Percentiles rank a stretch among this genome's conserved stretches.
Evolutionary conservation across 2,329 filamentous ascomycete genomes (phyloP).

Genomic region (Beauveria scarabaeidicola): DNA sequence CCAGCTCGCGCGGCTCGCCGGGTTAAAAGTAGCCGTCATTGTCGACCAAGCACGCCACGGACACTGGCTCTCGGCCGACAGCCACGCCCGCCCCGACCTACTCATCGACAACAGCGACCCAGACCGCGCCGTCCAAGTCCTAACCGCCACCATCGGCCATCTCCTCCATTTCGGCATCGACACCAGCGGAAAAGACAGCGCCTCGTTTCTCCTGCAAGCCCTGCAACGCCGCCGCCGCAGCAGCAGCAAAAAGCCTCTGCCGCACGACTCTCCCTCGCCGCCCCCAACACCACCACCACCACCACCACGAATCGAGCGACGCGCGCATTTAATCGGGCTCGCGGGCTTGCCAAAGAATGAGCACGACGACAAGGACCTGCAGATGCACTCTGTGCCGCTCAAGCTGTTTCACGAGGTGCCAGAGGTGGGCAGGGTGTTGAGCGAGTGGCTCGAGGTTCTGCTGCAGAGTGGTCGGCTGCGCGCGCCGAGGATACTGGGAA

Average conservation of each 20-base stretch:
- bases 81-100: conserved; percentile 44
- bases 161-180: conserved; percentile 61
- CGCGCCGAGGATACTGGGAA: conserved; percentile 57
- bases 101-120: conserved; percentile 62
- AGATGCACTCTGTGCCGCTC: conserved; percentile 61
- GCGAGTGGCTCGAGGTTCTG: conserved; percentile 60
- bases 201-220: conserved; percentile 46
- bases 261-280: conserved; percentile 23
- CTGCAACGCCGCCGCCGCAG: conserved; percentile 21
- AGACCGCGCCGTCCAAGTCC: conserved; percentile 55
- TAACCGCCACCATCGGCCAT: conserved; percentile 48
- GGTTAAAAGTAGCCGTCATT: conserved; percentile 56
- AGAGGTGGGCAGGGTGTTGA: conserved; percentile 52
- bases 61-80: conserved; percentile 40
- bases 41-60: conserved; percentile 62
- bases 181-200: conserved; percentile 56
- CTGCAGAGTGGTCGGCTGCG: conserved; percentile 43
- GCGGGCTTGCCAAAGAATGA: conserved; percentile 56
- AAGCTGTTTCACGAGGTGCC: conserved; percentile 66
- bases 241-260: too few species aligned
- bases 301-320: conserved; percentile 13
- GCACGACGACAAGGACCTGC: conserved; percentile 32
- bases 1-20: conserved; percentile 59
- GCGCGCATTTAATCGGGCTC: conserved; percentile 55
- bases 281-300: conserved; percentile 26